Percentiles rank a stretch among this genome's conserved stretches.
Evolutionary conservation across 805 yeast genomes (phyloP).

Genomic region (Lipomyces japonicus): DNA sequence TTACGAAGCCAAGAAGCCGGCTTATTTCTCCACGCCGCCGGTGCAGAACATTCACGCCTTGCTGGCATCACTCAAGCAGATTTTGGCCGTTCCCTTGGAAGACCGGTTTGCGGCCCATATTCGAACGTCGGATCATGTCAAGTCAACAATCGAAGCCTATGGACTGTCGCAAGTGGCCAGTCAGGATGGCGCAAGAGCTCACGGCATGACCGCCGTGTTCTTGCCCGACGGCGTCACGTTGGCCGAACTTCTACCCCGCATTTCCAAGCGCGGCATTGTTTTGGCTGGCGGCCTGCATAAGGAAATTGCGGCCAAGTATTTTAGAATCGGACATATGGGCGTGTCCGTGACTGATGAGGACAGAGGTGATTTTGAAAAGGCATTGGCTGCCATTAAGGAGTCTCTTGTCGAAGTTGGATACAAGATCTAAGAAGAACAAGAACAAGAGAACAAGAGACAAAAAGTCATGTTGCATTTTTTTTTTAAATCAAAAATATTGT

Average conservation of each 20-base stretch:
- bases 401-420: slow-evolving; percentile 69
- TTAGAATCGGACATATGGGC: slow-evolving; percentile 97
- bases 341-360: slow-evolving; percentile 58
- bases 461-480: not conserved
- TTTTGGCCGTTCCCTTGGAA: slow-evolving; percentile 54
- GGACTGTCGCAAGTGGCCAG: slow-evolving; percentile 72
- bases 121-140: slow-evolving; percentile 60
- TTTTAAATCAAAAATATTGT: too few relatives aligned
- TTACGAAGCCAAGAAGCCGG: slow-evolving; percentile 72
- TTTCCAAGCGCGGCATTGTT: slow-evolving; percentile 63
- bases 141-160: slow-evolving; percentile 50
- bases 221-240: slow-evolving; percentile 73
- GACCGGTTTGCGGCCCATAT: slow-evolving; percentile 62
- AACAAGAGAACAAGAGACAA: not conserved
- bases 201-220: slow-evolving; percentile 82
- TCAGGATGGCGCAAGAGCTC: slow-evolving; percentile 61
- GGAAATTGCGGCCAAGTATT: slow-evolving; percentile 73
- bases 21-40: slow-evolving; percentile 97
- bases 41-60: slow-evolving; percentile 81
- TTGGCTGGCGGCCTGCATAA: slow-evolving; percentile 90
- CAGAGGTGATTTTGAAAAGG: slow-evolving; percentile 52
- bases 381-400: slow-evolving; percentile 47
- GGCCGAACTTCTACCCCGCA: slow-evolving; percentile 53
- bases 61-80: slow-evolving; percentile 68
- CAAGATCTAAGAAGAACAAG: not conserved